phyloP scores from a whole-genome alignment of 345 rosid genomes.

The Trapa incisa region DNA sequence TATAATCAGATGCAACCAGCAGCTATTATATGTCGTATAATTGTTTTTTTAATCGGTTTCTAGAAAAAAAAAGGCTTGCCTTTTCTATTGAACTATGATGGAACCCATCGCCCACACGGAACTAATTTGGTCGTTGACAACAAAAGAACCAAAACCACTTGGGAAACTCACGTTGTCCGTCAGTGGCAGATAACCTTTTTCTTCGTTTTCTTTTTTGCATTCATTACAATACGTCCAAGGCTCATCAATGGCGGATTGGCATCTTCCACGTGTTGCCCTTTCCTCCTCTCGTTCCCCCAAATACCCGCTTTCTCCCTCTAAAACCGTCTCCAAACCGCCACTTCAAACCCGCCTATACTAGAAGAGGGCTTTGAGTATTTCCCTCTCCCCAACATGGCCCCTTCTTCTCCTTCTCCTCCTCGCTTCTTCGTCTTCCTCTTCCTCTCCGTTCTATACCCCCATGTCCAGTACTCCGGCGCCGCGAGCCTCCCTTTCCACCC shows the following conservation, averaged over 20 bases:
- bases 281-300: not conserved
- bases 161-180: not conserved
- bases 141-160: not conserved
- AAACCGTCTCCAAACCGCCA: too few relatives aligned
- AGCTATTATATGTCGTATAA: too few relatives aligned
- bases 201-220: not conserved
- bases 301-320: not conserved
- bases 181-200: not conserved
- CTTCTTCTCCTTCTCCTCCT: not conserved
- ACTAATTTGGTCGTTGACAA: too few relatives aligned
- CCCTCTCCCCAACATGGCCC: conserved; percentile 1
- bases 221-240: not conserved
- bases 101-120: too few relatives aligned
- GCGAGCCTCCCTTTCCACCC: conserved; percentile 50
- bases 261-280: not conserved
- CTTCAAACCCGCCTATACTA: not conserved
- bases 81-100: too few relatives aligned
- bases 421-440: not conserved
- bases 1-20: too few relatives aligned
- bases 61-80: too few relatives aligned
- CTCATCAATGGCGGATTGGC: not conserved
- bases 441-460: conserved; percentile 8
- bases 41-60: too few relatives aligned
- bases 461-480: conserved; percentile 10
- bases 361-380: not conserved